Conservation (phyloP, 805 yeast species). For the Pichia nakasei region DNA sequence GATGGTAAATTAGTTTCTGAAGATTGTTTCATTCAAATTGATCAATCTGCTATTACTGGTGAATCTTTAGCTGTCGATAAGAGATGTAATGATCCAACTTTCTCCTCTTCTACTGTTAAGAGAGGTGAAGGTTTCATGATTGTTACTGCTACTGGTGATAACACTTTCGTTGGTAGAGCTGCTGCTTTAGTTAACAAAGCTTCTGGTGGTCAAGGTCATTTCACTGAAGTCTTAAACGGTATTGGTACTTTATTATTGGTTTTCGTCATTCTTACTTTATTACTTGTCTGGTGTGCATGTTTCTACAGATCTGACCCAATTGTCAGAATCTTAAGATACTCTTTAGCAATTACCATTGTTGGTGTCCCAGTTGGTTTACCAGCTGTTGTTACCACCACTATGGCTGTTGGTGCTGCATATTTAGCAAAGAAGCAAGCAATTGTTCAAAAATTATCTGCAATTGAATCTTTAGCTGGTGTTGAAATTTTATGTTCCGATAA, state of each 20-base stretch:
- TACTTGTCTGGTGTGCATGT: constrained; percentile 86
- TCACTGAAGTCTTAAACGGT: constrained; percentile 96
- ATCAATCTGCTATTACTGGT: constrained; percentile 96
- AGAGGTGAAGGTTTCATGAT: constrained; percentile 93
- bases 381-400: constrained; percentile 96
- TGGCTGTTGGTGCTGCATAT: constrained; percentile 99
- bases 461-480: constrained; percentile 96
- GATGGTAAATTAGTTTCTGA: constrained; percentile 82
- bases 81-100: constrained; percentile 76
- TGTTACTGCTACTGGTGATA: constrained; percentile 92
- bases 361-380: constrained; percentile 99
- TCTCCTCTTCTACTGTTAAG: constrained; percentile 91
- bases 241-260: constrained; percentile 89
- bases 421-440: constrained; percentile 95
- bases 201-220: constrained; percentile 88
- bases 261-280: constrained; percentile 76
- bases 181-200: constrained; percentile 95
- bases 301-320: constrained; percentile 88
- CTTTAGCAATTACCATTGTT: constrained; percentile 90
- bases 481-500: constrained; percentile 96
- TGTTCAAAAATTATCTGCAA: constrained; percentile 93
- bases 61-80: constrained; percentile 95
- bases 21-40: constrained; percentile 81
- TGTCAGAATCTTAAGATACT: constrained; percentile 83
- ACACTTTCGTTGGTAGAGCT: constrained; percentile 94